Percentiles rank a stretch among this genome's conserved stretches.
Conservation (phyloP, 2,329 filamentous ascomycete species). For the Albophoma yamanashiensis region DNA sequence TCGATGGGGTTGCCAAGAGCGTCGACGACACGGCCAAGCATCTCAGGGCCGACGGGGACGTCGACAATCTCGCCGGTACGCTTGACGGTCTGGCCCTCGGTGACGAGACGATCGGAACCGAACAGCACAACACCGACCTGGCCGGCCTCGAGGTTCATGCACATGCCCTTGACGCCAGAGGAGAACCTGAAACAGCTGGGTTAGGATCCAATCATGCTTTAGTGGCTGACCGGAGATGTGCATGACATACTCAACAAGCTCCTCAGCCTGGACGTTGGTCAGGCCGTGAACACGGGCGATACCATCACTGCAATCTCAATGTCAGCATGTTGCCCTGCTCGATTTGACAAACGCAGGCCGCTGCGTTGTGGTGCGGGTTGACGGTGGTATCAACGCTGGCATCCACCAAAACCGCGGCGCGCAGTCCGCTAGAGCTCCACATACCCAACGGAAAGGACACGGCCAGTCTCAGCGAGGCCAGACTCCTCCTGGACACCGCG, state of each 20-base stretch:
- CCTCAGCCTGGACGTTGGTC: conserved; percentile 99
- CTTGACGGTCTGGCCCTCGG: conserved; percentile 99
- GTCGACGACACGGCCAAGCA: conserved; percentile 97
- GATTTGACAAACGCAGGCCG: neutral
- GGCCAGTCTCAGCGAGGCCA: conserved; percentile 93
- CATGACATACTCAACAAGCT: conserved; percentile 90
- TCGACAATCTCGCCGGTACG: conserved; percentile 99
- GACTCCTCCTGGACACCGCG: conserved; percentile 97
- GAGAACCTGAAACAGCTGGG: conserved; percentile 63
- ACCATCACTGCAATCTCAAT: conserved; percentile 69
- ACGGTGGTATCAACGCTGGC: neutral
- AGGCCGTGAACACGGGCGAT: conserved; percentile 99
- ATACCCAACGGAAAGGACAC: conserved; percentile 98
- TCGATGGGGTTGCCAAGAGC: conserved; percentile 99
- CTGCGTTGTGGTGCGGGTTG: neutral
- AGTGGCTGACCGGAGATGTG: neutral
- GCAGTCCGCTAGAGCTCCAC: conserved; percentile 29
- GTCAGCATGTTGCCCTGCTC: conserved; percentile 15
- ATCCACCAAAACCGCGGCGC: neutral
- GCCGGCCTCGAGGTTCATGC: conserved; percentile 99
- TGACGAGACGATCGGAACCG: conserved; percentile 99
- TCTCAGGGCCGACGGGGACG: conserved; percentile 82
- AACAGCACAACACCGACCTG: conserved; percentile 99
- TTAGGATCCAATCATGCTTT: conserved; percentile 9
- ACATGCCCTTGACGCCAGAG: conserved; percentile 99